phyloP scores from a whole-genome alignment of 352 stramenopile species.

The Globisporangium emineosum region DNA sequence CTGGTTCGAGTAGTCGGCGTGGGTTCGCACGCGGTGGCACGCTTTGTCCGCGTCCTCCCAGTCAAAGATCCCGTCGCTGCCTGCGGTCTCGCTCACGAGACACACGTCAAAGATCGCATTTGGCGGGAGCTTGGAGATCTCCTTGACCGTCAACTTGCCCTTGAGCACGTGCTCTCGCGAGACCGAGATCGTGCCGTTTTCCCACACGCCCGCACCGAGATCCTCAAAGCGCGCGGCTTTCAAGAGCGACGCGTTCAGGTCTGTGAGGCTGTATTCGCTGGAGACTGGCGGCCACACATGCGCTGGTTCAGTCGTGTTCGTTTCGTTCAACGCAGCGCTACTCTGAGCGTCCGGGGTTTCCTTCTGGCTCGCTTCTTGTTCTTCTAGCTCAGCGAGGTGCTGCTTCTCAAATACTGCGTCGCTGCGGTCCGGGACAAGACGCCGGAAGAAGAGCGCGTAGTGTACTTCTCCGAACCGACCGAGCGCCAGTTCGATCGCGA shows the following conservation, averaged over 20 bases:
- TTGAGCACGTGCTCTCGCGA: conserved; percentile 65
- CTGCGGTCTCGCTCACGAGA: conserved; percentile 64
- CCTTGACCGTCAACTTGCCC: conserved; percentile 45
- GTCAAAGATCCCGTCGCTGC: conserved; percentile 62
- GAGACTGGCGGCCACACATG: conserved; percentile 43
- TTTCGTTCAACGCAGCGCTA: conserved; percentile 3
- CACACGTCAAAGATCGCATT: conserved; percentile 77
- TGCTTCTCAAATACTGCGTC: conserved; percentile 13
- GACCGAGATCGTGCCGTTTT: conserved; percentile 71
- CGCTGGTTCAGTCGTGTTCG: conserved; percentile 17
- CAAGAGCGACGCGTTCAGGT: conserved; percentile 41
- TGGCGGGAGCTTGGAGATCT: conserved; percentile 55
- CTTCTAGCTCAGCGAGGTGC: conserved; percentile 5
- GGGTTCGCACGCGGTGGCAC: conserved; percentile 54
- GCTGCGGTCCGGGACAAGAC: conserved; percentile 38
- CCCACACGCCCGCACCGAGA: conserved; percentile 59
- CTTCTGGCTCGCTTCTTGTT: conserved; percentile 16
- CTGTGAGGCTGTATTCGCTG: conserved; percentile 41
- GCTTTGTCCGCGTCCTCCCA: conserved; percentile 28
- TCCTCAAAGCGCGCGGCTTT: conserved; percentile 57
- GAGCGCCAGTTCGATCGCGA: conserved; percentile 54
- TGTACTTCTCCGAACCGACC: conserved; percentile 68
- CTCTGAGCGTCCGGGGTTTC: background rate
- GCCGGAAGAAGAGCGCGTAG: conserved; percentile 72
- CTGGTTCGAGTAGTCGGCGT: conserved; percentile 80